phyloP scores from a whole-genome alignment of 768 basidiomycete genomes.

The Phylloporus sp. region DNA sequence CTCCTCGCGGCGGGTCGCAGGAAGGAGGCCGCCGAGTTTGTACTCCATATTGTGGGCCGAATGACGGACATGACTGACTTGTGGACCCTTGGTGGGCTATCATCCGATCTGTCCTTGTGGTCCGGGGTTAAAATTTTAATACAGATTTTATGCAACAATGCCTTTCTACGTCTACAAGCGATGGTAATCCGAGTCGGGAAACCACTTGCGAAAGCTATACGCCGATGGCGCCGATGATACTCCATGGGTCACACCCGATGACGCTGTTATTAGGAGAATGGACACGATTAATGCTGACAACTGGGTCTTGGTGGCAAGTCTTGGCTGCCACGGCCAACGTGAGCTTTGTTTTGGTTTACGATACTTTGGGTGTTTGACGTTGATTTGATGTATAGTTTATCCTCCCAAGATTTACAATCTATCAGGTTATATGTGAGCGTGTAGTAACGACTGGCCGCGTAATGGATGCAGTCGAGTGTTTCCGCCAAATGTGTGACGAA shows the following conservation, averaged over 20 bases:
- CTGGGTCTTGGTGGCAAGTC: constrained; percentile 2
- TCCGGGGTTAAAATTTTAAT: neutral
- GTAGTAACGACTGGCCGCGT: neutral
- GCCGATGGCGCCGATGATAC: too few relatives aligned
- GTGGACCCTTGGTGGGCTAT: neutral
- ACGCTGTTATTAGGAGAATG: neutral
- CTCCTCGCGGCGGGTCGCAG: neutral
- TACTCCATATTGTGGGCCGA: neutral
- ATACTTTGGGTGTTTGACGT: neutral
- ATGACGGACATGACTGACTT: neutral
- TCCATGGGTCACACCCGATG: neutral
- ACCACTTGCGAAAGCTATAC: neutral
- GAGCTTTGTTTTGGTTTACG: neutral
- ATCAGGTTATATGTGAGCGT: neutral
- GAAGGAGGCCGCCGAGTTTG: neutral
- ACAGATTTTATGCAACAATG: neutral
- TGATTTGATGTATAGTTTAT: neutral
- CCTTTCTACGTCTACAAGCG: neutral
- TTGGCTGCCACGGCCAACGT: neutral
- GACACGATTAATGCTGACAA: neutral
- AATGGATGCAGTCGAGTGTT: neutral
- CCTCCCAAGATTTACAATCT: neutral
- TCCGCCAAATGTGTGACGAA: neutral
- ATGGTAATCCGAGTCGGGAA: neutral
- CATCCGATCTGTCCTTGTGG: neutral